These are phyloP conservation scores for Friedmanniomyces endolithicus DNA, from an alignment of 495 filamentous ascomycete species.

Conservation along the genomic window DNA sequence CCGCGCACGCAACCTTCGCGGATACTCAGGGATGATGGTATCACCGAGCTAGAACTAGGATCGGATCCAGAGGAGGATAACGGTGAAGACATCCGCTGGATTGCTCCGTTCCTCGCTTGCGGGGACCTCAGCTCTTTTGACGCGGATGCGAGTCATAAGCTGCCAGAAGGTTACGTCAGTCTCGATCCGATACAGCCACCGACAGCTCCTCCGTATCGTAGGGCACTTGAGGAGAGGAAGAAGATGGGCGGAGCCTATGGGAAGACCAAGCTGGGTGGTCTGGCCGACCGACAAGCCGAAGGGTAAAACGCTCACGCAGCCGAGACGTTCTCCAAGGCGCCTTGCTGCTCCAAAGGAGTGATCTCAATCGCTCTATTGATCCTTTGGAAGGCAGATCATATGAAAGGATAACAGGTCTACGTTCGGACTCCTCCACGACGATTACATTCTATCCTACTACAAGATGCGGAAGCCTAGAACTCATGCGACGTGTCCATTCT, in stretches of 20 bases:
- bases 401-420: too few species aligned
- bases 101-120: constrained; percentile 88
- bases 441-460: too few species aligned
- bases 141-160: constrained; percentile 80
- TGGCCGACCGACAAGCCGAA: background rate
- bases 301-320: too few species aligned
- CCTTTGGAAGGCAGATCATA: too few species aligned
- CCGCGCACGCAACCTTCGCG: constrained; percentile 26
- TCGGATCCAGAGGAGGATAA: constrained; percentile 27
- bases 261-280: constrained; percentile 46
- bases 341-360: too few species aligned
- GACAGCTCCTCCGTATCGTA: constrained; percentile 87
- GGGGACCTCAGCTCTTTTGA: constrained; percentile 92
- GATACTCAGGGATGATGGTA: constrained; percentile 36
- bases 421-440: too few species aligned
- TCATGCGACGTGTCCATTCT: too few species aligned
- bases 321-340: too few species aligned
- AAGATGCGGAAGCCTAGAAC: too few species aligned
- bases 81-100: constrained; percentile 49
- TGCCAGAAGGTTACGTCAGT: constrained; percentile 63
- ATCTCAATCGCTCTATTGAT: too few species aligned
- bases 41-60: constrained; percentile 46
- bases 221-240: constrained; percentile 73
- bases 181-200: constrained; percentile 93
- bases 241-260: constrained; percentile 68